phyloP scores from a whole-genome alignment of 371 early-diverging fungal genomes.

The Gilbertella persicaria region DNA sequence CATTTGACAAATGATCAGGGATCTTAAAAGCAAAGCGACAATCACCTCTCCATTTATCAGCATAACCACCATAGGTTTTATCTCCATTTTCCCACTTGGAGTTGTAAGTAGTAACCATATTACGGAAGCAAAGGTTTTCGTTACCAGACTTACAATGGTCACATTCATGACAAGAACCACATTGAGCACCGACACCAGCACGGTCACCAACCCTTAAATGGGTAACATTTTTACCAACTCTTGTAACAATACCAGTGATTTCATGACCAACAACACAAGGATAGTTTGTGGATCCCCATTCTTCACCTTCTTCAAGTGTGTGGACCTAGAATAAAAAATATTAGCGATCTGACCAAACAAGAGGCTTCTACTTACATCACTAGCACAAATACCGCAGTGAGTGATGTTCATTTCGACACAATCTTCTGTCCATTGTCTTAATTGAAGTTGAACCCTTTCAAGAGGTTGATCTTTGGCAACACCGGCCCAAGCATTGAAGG shows the following conservation, averaged over 20 bases:
- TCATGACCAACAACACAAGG: slow-evolving; percentile 64
- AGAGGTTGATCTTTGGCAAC: slow-evolving; percentile 13
- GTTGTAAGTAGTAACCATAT: slow-evolving; percentile 28
- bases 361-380: slow-evolving; percentile 36
- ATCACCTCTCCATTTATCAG: slow-evolving; percentile 53
- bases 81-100: slow-evolving; percentile 54
- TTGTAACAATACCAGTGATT: slow-evolving; percentile 48
- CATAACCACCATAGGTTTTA: slow-evolving; percentile 67
- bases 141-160: slow-evolving; percentile 20
- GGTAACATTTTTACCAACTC: slow-evolving; percentile 40
- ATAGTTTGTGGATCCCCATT: slow-evolving; percentile 54
- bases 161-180: slow-evolving; percentile 33
- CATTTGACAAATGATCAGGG: slow-evolving; percentile 47
- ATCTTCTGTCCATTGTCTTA: slow-evolving; percentile 41
- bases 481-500: not conserved
- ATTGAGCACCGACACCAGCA: slow-evolving; percentile 67
- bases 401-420: slow-evolving; percentile 51
- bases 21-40: slow-evolving; percentile 49
- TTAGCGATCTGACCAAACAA: not conserved
- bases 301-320: slow-evolving; percentile 55
- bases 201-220: slow-evolving; percentile 56
- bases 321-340: slow-evolving; percentile 29
- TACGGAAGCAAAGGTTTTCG: slow-evolving; percentile 29
- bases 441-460: slow-evolving; percentile 7
- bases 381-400: slow-evolving; percentile 54